Percentiles rank a stretch among this genome's conserved stretches.
These are phyloP conservation scores for Eremomyces bilateralis DNA, from an alignment of 495 filamentous ascomycete species.

Conservation along the genomic window DNA sequence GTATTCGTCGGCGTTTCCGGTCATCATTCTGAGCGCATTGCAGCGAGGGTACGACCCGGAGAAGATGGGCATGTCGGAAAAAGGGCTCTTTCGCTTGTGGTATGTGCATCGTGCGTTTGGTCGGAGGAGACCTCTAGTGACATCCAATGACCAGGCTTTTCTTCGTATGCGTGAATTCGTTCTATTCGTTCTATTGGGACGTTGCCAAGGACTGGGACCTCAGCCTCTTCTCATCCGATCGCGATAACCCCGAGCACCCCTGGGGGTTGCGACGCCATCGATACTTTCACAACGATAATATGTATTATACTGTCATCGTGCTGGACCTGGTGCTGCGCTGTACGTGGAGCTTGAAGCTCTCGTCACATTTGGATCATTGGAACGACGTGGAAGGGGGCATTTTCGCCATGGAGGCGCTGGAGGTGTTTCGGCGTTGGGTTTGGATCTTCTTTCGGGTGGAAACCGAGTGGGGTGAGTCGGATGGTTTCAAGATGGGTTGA, in stretches of 20 bases:
- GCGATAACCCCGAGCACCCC: conserved; percentile 37
- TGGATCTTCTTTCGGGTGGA: conserved; percentile 95
- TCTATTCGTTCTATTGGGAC: conserved; percentile 97
- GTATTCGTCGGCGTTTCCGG: conserved; percentile 78
- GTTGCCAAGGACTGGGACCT: conserved; percentile 93
- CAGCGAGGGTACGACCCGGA: conserved; percentile 43
- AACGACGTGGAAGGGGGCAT: conserved; percentile 69
- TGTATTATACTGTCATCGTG: conserved; percentile 66
- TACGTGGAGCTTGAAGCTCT: conserved; percentile 75
- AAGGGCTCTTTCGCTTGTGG: conserved; percentile 34
- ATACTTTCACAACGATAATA: conserved; percentile 40
- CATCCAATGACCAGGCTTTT: too few relatives aligned
- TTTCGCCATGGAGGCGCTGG: conserved; percentile 68
- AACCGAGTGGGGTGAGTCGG: conserved; percentile 59
- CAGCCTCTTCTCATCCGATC: conserved; percentile 42
- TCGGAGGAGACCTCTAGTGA: too few relatives aligned
- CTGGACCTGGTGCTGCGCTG: conserved; percentile 65
- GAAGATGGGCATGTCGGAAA: conserved; percentile 31
- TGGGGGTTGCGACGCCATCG: conserved; percentile 57
- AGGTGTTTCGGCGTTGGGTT: conserved; percentile 75
- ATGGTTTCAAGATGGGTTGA: conserved; percentile 10
- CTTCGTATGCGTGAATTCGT: conserved; percentile 53
- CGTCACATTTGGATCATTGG: conserved; percentile 56
- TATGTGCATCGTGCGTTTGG: too few relatives aligned
- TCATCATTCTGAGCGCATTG: conserved; percentile 56